phyloP scores from a whole-genome alignment of 73 alveolate species.

The Symbiodinium pilosum region DNA sequence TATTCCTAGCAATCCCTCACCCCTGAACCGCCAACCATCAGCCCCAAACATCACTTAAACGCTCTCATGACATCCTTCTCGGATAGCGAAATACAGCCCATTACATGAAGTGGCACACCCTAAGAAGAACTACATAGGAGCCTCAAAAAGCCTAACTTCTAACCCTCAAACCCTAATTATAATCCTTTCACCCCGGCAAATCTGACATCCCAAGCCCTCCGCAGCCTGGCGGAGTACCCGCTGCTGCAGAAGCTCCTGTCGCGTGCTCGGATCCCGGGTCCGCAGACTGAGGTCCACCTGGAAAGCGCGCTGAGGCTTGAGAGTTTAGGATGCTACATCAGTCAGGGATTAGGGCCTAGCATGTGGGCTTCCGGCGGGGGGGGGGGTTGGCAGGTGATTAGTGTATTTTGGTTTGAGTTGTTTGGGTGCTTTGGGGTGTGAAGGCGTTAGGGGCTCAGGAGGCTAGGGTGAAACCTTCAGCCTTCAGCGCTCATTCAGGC shows the following conservation, averaged over 20 bases:
- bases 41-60: too few species aligned
- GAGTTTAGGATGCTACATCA: neutral
- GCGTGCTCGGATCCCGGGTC: constrained; percentile 46
- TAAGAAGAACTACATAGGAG: too few species aligned
- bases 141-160: neutral
- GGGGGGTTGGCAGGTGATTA: neutral
- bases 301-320: neutral
- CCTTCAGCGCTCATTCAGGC: too few species aligned
- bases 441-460: too few species aligned
- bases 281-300: constrained; percentile 79
- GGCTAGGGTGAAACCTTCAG: too few species aligned
- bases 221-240: constrained; percentile 68
- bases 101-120: too few species aligned
- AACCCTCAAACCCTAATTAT: neutral
- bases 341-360: neutral
- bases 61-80: too few species aligned
- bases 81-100: too few species aligned
- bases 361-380: neutral
- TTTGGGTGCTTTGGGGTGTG: neutral
- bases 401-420: neutral
- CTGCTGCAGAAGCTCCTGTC: constrained; percentile 76
- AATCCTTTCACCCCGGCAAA: neutral
- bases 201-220: neutral
- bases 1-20: too few species aligned
- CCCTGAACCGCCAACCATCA: too few species aligned